A percentile compares a stretch with the other conserved stretches of the same genome.
Evolutionary conservation across 352 stramenopile species (phyloP).

Genomic region (Phytopythium chamaehyphon): DNA sequence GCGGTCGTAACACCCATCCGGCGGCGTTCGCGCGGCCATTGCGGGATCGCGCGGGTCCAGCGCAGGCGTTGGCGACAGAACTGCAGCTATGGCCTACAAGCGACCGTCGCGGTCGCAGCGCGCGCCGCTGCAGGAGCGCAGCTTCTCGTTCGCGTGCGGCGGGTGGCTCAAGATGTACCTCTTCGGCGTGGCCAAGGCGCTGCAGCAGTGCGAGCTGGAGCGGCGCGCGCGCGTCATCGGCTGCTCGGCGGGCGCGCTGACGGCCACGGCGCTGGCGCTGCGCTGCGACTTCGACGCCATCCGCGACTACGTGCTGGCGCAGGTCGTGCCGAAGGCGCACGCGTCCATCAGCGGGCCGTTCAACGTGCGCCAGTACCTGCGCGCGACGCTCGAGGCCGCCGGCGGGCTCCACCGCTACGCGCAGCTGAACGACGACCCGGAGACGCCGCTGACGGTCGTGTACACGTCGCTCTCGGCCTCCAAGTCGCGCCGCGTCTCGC

Average conservation of each 20-base stretch:
- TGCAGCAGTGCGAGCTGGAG: conserved; percentile 72
- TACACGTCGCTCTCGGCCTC: conserved; percentile 74
- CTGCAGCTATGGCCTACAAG: not conserved
- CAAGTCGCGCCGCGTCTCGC: conserved; percentile 57
- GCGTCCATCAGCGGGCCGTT: conserved; percentile 51
- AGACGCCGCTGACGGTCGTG: conserved; percentile 49
- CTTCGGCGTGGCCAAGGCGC: conserved; percentile 82
- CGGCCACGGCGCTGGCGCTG: conserved; percentile 66
- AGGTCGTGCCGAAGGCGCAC: conserved; percentile 54
- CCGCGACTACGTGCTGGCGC: conserved; percentile 49
- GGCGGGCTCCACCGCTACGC: conserved; percentile 43
- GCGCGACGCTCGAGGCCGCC: conserved; percentile 30
- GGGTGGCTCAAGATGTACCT: conserved; percentile 89
- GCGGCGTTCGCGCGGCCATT: not conserved
- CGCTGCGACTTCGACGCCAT: conserved; percentile 74
- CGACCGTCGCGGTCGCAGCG: not conserved
- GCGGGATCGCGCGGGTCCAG: conserved; percentile 1
- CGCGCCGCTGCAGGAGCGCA: conserved; percentile 19
- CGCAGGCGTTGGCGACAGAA: not conserved
- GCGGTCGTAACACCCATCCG: not conserved
- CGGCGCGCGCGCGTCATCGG: conserved; percentile 61
- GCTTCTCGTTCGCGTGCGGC: conserved; percentile 85
- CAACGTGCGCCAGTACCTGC: conserved; percentile 61
- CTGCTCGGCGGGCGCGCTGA: conserved; percentile 70
- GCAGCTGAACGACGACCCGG: conserved; percentile 36